Evolutionary conservation across 179 eudicot species (phyloP).

Genomic region (Patellifolia procumbens): DNA sequence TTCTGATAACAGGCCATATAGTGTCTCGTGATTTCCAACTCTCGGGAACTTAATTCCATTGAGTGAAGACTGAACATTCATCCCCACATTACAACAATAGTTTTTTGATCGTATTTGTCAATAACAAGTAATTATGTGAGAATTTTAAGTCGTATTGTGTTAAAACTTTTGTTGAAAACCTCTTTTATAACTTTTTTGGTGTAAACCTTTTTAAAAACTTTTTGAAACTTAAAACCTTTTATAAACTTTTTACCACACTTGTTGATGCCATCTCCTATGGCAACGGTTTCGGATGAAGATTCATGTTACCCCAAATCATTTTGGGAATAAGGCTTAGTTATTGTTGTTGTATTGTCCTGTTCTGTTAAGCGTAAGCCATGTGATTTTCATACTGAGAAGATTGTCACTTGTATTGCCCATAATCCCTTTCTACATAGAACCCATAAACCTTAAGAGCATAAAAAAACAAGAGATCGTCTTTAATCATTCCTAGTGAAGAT

Average conservation of each 20-base stretch:
- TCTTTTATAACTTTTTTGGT: too few relatives aligned
- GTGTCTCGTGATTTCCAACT: background rate
- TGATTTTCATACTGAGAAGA: background rate
- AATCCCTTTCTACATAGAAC: background rate
- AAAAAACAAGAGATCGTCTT: background rate
- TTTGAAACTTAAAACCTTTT: too few relatives aligned
- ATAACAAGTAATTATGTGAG: background rate
- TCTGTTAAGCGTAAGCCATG: background rate
- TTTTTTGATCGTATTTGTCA: background rate
- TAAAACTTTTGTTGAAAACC: background rate
- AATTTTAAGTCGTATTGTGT: background rate
- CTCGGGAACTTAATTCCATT: background rate
- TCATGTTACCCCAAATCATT: too few relatives aligned
- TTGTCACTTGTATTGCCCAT: background rate
- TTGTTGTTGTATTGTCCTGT: too few relatives aligned
- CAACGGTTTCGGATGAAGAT: too few relatives aligned
- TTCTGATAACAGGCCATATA: background rate
- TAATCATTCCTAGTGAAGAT: background rate
- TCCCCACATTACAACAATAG: background rate
- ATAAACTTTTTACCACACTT: too few relatives aligned
- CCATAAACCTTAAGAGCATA: background rate
- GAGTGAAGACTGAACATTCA: background rate
- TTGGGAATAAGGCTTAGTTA: too few relatives aligned
- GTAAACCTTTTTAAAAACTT: too few relatives aligned
- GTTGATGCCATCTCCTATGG: too few relatives aligned